Base-by-base conservation (phyloP, 768 basidiomycete species). In the Leccinum obscurum region DNA sequence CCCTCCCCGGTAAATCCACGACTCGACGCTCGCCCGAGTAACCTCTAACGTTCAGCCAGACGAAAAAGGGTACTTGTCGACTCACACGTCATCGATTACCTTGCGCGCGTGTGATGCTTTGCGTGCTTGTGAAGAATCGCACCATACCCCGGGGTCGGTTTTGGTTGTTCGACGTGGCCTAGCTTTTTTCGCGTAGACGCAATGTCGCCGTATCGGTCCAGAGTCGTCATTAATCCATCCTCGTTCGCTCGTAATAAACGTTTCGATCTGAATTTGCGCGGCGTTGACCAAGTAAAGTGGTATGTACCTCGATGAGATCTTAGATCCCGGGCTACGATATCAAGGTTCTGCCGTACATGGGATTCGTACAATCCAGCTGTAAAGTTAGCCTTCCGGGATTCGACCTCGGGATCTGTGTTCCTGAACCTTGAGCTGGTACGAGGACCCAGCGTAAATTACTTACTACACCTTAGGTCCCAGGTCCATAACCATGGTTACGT, bases 31-130 rank as follows among this genome's bases (percentile, higher is more conserved):
- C 44, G 20, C 44, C 44, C 10, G 44, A 46, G 44, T 26, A 50
- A 26, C 48, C 24, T 26, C 49, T 46, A 20, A 46, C 44, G 24
- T 57, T 2, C 52, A 34, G 37, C 24, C 24, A 22, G 24, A 49
- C 48, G 24, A 39, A 51, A 54, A 51, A 54, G n/a, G 41, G 32
- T 14, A 20, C 6, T 30, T 56, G 39, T 55, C 14, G 52, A 30
- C 60, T 70, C 63, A 44, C 61, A 70, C 51, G 66, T 61, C 68
- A 56, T 24, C 56, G 6, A 22, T 46, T n/a, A 10, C 44, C 22
- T 39, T 56, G 60, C 50, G 62, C 50, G 8, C 30, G 41, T 61
- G 56, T 56, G 60, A 55, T 48, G 28, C 22, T 32, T 58, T 46
- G 39, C 28, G 52, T 63, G 49, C 60, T 20, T 54, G 24, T 46